Evolutionary conservation across 306 rosid genomes (phyloP), one percentile per base, ranked within the genome.

Genomic region (Vigna radiata): DNA sequence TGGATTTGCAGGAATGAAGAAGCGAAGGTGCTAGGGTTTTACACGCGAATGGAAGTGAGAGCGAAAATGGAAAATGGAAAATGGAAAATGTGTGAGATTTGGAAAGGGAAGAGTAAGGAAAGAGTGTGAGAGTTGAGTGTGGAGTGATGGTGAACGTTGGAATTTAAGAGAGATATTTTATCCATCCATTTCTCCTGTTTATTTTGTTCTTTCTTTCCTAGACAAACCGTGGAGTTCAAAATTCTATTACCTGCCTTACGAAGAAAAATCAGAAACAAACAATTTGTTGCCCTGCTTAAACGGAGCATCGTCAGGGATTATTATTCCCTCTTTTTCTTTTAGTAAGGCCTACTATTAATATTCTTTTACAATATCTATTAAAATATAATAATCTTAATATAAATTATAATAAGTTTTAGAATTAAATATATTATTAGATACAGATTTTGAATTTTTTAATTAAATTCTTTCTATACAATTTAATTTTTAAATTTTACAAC

Each of bases 1-100:
- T 74, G 48, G 64, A 5, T 27, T 58, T 58, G 76, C 72, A 14
- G 49, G 23, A 64, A 79, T 56, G 76, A 37, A 21, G 74, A 72
- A 31, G 49, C 15, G 66, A 39, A 68, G 60, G 70, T 46, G 27
- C 12, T 53, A 55, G 36, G 63, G 63, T 17, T 52, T 50, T 52
- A 17, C 25, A 21, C 25, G 12, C 12, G 1, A 52, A 17, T 17
- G 23, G 18, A 52, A 39, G 12, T 39, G 44, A 7, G 11, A 8
- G 44, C 11, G 1, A 41, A 41, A 41, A 39, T 8, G 44, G 3
- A 37, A 36, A 36, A 37, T 6, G 2, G 43, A 36, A 16, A 50
- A 15, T 12, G 64, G 2, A 18, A 23, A 49, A 77, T 2, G 29
- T 15, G 49, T 18, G 36, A 27, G 33, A 69, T 29, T 29, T 5